Conservation (phyloP, 345 rosid species). For the Boechera retrofracta region DNA sequence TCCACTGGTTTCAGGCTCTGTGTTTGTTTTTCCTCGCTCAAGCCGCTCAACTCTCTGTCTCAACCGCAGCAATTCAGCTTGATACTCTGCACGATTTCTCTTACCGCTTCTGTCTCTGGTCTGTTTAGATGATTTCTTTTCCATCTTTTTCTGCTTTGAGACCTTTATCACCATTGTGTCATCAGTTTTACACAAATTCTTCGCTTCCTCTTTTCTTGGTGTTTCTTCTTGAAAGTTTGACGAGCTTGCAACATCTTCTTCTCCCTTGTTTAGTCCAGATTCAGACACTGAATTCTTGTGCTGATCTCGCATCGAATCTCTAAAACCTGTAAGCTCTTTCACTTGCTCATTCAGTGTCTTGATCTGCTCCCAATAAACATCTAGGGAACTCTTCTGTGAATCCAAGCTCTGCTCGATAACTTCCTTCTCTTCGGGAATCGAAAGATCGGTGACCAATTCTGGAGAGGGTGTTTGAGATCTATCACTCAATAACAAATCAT, state of each 20-base stretch:
- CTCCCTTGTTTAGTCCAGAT: conserved; percentile 36
- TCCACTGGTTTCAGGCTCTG: conserved; percentile 39
- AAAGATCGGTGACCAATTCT: conserved; percentile 32
- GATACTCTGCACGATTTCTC: conserved; percentile 45
- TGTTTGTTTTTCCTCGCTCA: conserved; percentile 44
- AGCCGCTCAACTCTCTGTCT: conserved; percentile 47
- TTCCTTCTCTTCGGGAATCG: conserved; percentile 40
- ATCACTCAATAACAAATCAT: conserved; percentile 28
- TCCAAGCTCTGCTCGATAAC: conserved; percentile 41
- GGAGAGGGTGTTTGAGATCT: conserved; percentile 33
- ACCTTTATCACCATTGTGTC: conserved; percentile 43
- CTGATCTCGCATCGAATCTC: conserved; percentile 35
- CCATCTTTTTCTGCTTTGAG: conserved; percentile 40
- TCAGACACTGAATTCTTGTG: conserved; percentile 37
- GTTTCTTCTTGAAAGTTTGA: conserved; percentile 68
- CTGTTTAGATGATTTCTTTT: conserved; percentile 47
- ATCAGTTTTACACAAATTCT: conserved; percentile 35
- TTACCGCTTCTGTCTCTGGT: conserved; percentile 43
- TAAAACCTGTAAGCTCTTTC: conserved; percentile 54
- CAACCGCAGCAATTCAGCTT: conserved; percentile 29
- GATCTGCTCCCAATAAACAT: conserved; percentile 67
- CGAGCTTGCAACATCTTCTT: conserved; percentile 39
- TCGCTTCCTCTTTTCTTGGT: conserved; percentile 36
- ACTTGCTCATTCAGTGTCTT: conserved; percentile 58
- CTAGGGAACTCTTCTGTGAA: conserved; percentile 44